These are phyloP conservation scores for Backusella liffmaniae DNA, from an alignment of 192 early-diverging fungal species.

Conservation along the genomic window DNA sequence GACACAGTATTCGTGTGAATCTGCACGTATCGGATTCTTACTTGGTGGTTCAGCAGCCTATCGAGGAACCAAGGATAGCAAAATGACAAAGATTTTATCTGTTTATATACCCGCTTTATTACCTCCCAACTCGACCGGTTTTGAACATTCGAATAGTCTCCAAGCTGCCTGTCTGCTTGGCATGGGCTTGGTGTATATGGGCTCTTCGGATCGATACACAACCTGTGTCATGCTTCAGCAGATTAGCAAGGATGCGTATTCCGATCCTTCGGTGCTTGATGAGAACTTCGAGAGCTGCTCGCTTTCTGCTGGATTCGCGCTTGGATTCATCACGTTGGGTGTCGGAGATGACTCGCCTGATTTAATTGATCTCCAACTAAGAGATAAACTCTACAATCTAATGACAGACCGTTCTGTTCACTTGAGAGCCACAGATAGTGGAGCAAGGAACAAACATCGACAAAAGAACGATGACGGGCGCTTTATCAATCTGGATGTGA, in stretches of 20 bases:
- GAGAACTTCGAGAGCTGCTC: slow-evolving; percentile 62
- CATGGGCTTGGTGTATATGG: slow-evolving; percentile 76
- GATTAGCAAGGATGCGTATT: slow-evolving; percentile 39
- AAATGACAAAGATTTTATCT: slow-evolving; percentile 66
- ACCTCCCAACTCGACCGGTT: slow-evolving; percentile 53
- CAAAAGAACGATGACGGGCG: slow-evolving; percentile 1
- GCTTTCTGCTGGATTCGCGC: slow-evolving; percentile 77
- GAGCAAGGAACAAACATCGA: neutral
- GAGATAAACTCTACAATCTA: slow-evolving; percentile 53
- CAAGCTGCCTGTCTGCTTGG: slow-evolving; percentile 72
- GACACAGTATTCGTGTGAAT: slow-evolving; percentile 55
- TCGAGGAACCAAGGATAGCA: slow-evolving; percentile 61
- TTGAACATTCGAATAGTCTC: slow-evolving; percentile 63
- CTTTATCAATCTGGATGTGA: slow-evolving; percentile 47
- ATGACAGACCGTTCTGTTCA: slow-evolving; percentile 28
- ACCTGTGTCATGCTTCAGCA: slow-evolving; percentile 73
- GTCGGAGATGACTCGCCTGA: slow-evolving; percentile 49
- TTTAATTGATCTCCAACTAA: slow-evolving; percentile 56
- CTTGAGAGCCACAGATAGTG: neutral
- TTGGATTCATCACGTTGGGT: slow-evolving; percentile 82
- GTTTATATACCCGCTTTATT: slow-evolving; percentile 77
- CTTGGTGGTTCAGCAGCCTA: slow-evolving; percentile 74
- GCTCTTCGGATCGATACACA: slow-evolving; percentile 67
- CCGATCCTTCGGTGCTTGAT: slow-evolving; percentile 19
- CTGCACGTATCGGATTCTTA: slow-evolving; percentile 71